Evolutionary conservation across 176 grass and related monocot genomes (phyloP).

Genomic region (Oryza glumipatula): DNA sequence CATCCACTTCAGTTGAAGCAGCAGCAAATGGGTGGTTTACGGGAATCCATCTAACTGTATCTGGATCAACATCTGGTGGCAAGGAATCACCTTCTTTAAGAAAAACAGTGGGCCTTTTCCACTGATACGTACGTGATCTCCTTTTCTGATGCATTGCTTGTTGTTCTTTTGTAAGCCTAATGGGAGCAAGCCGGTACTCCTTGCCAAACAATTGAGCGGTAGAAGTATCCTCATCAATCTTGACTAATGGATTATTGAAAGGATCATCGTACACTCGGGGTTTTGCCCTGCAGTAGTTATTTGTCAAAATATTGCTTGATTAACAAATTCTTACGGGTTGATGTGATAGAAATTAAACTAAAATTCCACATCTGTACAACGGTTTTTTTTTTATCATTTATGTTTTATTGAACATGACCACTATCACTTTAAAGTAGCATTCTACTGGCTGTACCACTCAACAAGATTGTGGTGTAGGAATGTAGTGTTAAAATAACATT

Average conservation of each 20-base stretch:
- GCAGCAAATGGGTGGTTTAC: constrained; percentile 88
- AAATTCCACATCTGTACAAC: neutral
- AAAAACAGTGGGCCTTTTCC: constrained; percentile 93
- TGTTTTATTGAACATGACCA: constrained; percentile 5
- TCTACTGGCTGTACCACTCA: neutral
- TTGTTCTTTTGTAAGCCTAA: constrained; percentile 83
- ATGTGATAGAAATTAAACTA: constrained; percentile 11
- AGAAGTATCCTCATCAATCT: constrained; percentile 67
- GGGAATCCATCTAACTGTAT: constrained; percentile 88
- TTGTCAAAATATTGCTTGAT: constrained; percentile 27
- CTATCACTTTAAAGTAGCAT: constrained; percentile 10
- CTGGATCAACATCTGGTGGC: constrained; percentile 87
- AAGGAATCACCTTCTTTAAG: constrained; percentile 94
- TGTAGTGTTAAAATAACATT: constrained; percentile 25
- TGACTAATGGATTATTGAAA: constrained; percentile 91
- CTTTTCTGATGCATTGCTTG: constrained; percentile 85
- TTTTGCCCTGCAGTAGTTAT: constrained; percentile 66
- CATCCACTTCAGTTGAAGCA: constrained; percentile 75
- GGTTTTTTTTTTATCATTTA: constrained; percentile 17
- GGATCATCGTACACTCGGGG: constrained; percentile 67
- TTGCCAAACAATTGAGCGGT: constrained; percentile 94
- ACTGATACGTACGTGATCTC: constrained; percentile 78
- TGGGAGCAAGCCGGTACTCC: constrained; percentile 73
- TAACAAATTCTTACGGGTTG: neutral
- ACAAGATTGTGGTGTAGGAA: constrained; percentile 6